Evolutionary conservation across 805 yeast genomes (phyloP).

Genomic region (Hanseniaspora clermontiae): DNA sequence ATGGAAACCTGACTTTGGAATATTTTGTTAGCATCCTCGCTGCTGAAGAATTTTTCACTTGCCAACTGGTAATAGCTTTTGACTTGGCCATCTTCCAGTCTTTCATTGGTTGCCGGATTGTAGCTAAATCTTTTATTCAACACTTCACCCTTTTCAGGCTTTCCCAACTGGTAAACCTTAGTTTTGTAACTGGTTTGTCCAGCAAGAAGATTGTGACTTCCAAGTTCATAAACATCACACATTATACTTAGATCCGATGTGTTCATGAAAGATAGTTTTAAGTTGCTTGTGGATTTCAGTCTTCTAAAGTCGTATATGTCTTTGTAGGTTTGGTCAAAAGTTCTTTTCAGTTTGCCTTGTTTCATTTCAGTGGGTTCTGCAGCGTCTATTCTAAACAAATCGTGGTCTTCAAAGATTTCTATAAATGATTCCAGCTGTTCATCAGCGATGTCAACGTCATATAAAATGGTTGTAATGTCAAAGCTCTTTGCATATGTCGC

Average conservation of each 20-base stretch:
- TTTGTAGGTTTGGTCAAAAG: background rate
- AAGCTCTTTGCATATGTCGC: background rate
- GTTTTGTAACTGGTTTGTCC: background rate
- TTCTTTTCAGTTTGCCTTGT: background rate
- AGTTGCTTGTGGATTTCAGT: background rate
- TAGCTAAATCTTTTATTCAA: background rate
- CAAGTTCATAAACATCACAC: conserved; percentile 3
- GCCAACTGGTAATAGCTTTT: background rate
- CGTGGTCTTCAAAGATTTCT: background rate
- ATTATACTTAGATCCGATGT: background rate
- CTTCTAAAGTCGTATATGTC: background rate
- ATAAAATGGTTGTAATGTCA: background rate
- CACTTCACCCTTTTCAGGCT: conserved; percentile 1
- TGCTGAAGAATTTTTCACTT: background rate
- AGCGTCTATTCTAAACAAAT: background rate
- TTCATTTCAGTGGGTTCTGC: background rate
- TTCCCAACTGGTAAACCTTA: background rate
- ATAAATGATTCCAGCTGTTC: background rate
- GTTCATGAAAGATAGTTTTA: background rate
- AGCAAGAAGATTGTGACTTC: background rate
- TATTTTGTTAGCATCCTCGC: background rate
- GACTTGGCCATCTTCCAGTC: background rate
- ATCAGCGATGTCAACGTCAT: background rate
- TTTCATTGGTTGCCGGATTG: background rate
- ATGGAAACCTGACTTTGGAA: background rate